A percentile compares a stretch with the other conserved stretches of the same genome.
phyloP scores from a whole-genome alignment of 2,329 filamentous ascomycete species.

The Dactylellina parvicollis region DNA sequence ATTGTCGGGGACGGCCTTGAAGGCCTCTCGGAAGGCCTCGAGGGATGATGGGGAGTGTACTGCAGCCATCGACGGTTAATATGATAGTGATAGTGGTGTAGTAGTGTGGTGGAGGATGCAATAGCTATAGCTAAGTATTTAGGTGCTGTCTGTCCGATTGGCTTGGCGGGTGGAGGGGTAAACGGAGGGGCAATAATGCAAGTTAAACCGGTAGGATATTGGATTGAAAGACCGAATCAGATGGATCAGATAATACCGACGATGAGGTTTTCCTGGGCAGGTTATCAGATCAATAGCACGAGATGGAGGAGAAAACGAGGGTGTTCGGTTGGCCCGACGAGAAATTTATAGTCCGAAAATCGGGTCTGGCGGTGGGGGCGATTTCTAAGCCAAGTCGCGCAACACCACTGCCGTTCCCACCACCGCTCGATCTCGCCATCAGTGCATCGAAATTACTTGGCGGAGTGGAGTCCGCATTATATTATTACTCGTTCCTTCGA shows the following conservation, averaged over 20 bases:
- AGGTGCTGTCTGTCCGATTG: not conserved
- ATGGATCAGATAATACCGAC: conserved; percentile 31
- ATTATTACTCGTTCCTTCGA: not conserved
- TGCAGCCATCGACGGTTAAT: conserved; percentile 70
- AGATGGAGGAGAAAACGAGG: not conserved
- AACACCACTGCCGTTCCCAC: conserved; percentile 6
- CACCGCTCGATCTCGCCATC: not conserved
- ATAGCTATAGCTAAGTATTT: not conserved
- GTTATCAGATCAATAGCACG: not conserved
- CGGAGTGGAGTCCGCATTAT: no score
- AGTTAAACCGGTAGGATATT: conserved; percentile 1
- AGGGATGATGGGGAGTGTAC: conserved; percentile 81
- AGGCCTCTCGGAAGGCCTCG: conserved; percentile 75
- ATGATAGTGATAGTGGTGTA: not conserved
- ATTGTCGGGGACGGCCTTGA: conserved; percentile 72
- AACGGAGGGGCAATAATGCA: conserved; percentile 20
- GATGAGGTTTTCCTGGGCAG: not conserved
- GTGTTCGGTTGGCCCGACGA: conserved; percentile 8
- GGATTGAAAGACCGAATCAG: conserved; percentile 18
- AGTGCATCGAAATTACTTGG: no score
- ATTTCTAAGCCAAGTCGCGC: conserved; percentile 44
- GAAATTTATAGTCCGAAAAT: conserved; percentile 40
- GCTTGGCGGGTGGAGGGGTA: conserved; percentile 39
- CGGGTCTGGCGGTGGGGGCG: conserved; percentile 5
- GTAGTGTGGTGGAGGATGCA: no score